Base-by-base conservation (phyloP, 768 basidiomycete species). In the Clathrus columnatus region DNA sequence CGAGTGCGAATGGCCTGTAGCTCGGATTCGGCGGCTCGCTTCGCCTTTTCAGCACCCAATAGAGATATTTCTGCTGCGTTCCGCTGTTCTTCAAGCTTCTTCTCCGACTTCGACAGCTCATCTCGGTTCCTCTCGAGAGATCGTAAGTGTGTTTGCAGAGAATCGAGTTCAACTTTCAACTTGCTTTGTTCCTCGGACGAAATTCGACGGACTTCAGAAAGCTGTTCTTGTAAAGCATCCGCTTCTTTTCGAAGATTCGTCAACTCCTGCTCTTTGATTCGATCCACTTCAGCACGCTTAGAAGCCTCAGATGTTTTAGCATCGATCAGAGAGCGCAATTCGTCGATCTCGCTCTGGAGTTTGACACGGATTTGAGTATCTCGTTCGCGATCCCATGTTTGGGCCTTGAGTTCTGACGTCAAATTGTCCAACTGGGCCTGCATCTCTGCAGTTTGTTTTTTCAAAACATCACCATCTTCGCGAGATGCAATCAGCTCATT, bases 291-390 rank as follows among this genome's bases (percentile, higher is more conserved):
- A 29, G 77, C 79, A 17, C 89, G 80, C 27, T 85, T 84, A 7
- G 81, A 85, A 63, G 92, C 93, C 67, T 97, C 93, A 23, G 83
- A 84, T 0, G 84, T 79, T 67, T 92, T 96, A 1, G 88, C 87
- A 46, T 85, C 83, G 72, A 96, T 80, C 14, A 88, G 71, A n/a
- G 79, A 72, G 6, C 93, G 84, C 7, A 98, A 75, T 58, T 90
- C 86, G 62, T 95, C 93, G 10, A 96, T 73, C 68, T 96, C 94
- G 41, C 75, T 78, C 62, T 90, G 83, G 2, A 95, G 72, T 62
- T 84, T 87, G 24, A 71, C 71, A 24, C 80, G 81, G 2, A 76
- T 70, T 4, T 61, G 61, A 8, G 70, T 65, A 1, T 72, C 68
- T 30, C 77, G 71, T 68, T 84, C 66, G 41, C 74, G 72, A 48